Conservation (phyloP, 768 basidiomycete species). For the Tulasnella sp. region DNA sequence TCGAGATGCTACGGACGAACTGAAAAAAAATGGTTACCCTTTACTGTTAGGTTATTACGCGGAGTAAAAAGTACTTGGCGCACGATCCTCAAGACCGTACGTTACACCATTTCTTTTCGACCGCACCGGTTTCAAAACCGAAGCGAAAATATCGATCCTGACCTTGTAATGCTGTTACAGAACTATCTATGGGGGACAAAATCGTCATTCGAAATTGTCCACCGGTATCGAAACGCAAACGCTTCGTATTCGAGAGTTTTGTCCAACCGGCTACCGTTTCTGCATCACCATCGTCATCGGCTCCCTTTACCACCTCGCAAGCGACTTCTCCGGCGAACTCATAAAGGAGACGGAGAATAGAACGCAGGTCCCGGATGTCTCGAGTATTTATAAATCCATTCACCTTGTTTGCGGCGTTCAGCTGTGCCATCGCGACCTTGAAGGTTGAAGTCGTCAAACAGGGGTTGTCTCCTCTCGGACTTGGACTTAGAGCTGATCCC, state of each 20-base stretch:
- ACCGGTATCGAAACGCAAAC: conserved; percentile 72
- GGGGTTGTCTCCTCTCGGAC: too few relatives aligned
- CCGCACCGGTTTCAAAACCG: not conserved
- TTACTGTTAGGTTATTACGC: conserved; percentile 59
- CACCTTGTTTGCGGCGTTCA: too few relatives aligned
- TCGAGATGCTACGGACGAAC: conserved; percentile 4
- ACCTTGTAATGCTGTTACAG: conserved; percentile 38
- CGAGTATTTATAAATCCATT: too few relatives aligned
- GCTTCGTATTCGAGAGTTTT: conserved; percentile 57
- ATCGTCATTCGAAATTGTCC: conserved; percentile 79
- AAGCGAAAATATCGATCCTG: too few relatives aligned
- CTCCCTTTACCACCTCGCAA: too few relatives aligned
- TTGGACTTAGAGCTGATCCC: too few relatives aligned
- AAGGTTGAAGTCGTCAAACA: too few relatives aligned
- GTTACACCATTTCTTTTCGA: conserved; percentile 33
- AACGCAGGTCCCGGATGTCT: too few relatives aligned
- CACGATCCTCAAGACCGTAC: conserved; percentile 70
- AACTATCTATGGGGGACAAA: conserved; percentile 60
- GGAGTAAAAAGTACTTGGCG: conserved; percentile 71
- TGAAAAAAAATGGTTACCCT: not conserved
- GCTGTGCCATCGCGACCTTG: too few relatives aligned
- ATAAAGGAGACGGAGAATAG: too few relatives aligned
- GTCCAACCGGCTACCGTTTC: not conserved
- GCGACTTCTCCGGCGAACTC: too few relatives aligned
- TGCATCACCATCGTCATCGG: not conserved